Evolutionary conservation across 306 rosid species (phyloP).

Genomic region (Acacia melanoxylon): DNA sequence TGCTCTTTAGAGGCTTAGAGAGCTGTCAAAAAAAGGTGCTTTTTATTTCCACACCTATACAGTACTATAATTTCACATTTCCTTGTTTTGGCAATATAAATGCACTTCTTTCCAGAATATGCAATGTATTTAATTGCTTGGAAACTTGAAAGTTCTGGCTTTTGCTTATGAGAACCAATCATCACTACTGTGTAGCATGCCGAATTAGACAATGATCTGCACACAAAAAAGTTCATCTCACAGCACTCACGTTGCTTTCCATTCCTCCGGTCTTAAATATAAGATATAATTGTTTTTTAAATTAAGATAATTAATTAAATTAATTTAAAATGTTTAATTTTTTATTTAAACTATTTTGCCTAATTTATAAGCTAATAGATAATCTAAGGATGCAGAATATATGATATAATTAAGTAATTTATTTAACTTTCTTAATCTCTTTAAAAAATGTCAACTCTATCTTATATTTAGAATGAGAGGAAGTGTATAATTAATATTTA

Average conservation of each 20-base stretch:
- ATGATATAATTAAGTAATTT: too few species aligned
- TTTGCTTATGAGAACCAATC: neutral
- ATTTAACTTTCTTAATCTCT: too few species aligned
- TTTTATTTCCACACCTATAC: constrained; percentile 19
- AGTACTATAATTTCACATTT: neutral
- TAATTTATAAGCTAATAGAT: too few species aligned
- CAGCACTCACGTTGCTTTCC: neutral
- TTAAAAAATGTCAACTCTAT: too few species aligned
- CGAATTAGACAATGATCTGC: neutral
- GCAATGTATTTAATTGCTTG: neutral
- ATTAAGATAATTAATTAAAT: too few species aligned
- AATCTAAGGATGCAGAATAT: too few species aligned
- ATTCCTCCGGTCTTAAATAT: too few species aligned
- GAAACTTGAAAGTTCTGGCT: neutral
- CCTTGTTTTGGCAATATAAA: neutral
- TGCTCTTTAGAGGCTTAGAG: neutral
- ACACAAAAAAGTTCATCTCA: neutral
- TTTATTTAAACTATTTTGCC: too few species aligned
- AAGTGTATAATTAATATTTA: neutral
- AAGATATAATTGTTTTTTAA: too few species aligned
- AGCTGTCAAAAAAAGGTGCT: neutral
- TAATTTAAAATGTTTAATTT: too few species aligned
- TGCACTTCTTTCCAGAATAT: neutral
- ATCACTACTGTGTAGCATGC: neutral
- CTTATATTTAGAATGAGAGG: too few species aligned